phyloP scores from a whole-genome alignment of 225 moss, liverwort and hornwort species.

The Lunularia cruciata region DNA sequence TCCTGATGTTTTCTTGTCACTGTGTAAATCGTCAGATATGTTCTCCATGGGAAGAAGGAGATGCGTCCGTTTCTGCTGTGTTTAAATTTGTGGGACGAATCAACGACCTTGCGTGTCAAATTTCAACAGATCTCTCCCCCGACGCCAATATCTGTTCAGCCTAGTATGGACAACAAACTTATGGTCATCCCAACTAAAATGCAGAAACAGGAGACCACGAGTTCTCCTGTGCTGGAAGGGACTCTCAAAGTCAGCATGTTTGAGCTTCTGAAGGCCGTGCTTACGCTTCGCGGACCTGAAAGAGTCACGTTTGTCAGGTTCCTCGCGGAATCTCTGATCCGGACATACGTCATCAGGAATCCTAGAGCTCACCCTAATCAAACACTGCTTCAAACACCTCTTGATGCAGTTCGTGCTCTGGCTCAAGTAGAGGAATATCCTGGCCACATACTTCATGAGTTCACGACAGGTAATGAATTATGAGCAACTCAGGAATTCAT shows the following conservation, averaged over 20 bases:
- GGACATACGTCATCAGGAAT: conserved; percentile 19
- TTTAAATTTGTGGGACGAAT: conserved; percentile 16
- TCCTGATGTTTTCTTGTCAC: too few relatives aligned
- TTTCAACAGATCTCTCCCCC: conserved; percentile 15
- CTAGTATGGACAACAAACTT: not conserved
- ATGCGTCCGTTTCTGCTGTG: conserved; percentile 23
- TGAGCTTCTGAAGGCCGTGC: conserved; percentile 17
- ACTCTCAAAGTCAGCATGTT: conserved; percentile 8
- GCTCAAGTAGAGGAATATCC: not conserved
- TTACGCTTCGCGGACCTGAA: conserved; percentile 10
- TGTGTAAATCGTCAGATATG: too few relatives aligned
- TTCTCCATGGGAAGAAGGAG: conserved; percentile 20
- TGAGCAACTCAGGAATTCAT: too few relatives aligned
- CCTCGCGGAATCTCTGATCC: conserved; percentile 13
- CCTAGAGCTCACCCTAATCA: not conserved
- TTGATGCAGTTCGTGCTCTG: not conserved
- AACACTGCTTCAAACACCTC: too few relatives aligned
- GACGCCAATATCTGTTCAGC: not conserved
- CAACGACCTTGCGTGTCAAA: conserved; percentile 26
- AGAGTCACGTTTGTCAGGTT: conserved; percentile 9
- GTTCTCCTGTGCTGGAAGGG: conserved; percentile 9
- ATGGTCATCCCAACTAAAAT: too few relatives aligned
- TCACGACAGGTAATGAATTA: conserved; percentile 22
- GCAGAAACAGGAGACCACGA: not conserved
- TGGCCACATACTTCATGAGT: conserved; percentile 3